phyloP scores from a whole-genome alignment of 2,329 filamentous ascomycete species.

The Xylaria sp. region DNA sequence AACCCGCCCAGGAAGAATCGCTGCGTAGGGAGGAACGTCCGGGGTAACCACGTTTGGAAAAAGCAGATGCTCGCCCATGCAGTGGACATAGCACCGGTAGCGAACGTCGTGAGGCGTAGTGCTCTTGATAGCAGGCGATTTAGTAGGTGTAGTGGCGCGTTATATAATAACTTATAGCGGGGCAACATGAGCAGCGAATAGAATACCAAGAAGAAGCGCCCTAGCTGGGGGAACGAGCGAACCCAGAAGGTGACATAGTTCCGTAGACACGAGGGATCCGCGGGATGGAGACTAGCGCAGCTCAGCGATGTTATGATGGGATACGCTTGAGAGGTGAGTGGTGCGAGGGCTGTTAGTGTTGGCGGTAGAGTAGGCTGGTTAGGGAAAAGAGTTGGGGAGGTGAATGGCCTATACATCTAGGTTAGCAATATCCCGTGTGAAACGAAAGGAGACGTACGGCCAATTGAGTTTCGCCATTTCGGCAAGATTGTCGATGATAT shows the following conservation, averaged over 20 bases:
- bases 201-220: constrained; percentile 80
- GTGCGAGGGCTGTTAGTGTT: constrained; percentile 74
- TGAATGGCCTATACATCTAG: constrained; percentile 68
- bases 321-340: constrained; percentile 85
- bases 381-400: constrained; percentile 89
- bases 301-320: constrained; percentile 86
- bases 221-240: constrained; percentile 80
- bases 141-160: constrained; percentile 74
- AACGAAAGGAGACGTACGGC: constrained; percentile 69
- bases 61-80: constrained; percentile 92
- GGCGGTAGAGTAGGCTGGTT: constrained; percentile 72
- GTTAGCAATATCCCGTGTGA: constrained; percentile 17
- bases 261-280: constrained; percentile 86
- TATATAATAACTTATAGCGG: constrained; percentile 73
- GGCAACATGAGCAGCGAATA: constrained; percentile 78
- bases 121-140: constrained; percentile 75
- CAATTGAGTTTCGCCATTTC: constrained; percentile 84
- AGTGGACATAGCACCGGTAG: constrained; percentile 85
- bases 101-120: constrained; percentile 79
- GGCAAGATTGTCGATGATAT: constrained; percentile 83
- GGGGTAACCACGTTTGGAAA: constrained; percentile 83
- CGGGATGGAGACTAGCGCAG: constrained; percentile 89
- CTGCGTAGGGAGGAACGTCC: constrained; percentile 79
- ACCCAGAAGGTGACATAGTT: constrained; percentile 92
- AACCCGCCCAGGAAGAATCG: constrained; percentile 92